Percentiles rank a stretch among this genome's conserved stretches.
These are phyloP conservation scores for Ensete ventricosum DNA, from an alignment of 176 grass and related monocot species.

Conservation along the genomic window DNA sequence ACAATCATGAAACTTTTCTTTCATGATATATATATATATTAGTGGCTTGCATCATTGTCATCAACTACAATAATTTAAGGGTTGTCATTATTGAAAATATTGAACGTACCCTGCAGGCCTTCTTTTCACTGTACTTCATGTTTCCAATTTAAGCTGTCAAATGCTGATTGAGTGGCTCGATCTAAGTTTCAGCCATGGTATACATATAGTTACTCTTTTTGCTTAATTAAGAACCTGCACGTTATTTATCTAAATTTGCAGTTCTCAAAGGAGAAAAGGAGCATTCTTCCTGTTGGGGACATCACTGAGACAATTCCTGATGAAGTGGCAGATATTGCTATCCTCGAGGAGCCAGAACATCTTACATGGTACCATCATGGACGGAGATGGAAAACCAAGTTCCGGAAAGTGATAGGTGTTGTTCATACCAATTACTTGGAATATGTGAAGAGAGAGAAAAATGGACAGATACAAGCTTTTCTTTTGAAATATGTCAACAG, in stretches of 20 bases:
- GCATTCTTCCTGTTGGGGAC: conserved; percentile 94
- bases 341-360: conserved; percentile 97
- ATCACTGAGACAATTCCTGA: conserved; percentile 77
- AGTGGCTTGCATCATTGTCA: background rate
- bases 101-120: background rate
- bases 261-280: conserved; percentile 90
- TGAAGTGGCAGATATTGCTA: conserved; percentile 74
- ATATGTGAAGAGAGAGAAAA: conserved; percentile 91
- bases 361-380: conserved; percentile 99
- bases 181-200: background rate
- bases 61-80: background rate
- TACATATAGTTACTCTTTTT: background rate
- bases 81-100: background rate
- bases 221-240: background rate
- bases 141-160: background rate
- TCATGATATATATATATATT: background rate
- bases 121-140: no score
- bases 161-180: background rate
- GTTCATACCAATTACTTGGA: conserved; percentile 94
- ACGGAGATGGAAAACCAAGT: conserved; percentile 89
- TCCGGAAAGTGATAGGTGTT: conserved; percentile 77
- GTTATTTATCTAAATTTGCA: conserved; percentile 14
- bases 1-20: background rate
- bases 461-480: conserved; percentile 80
- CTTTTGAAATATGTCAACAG: conserved; percentile 81